Evolutionary conservation across 495 filamentous ascomycete genomes (phyloP).

Genomic region (Podospora didyma): DNA sequence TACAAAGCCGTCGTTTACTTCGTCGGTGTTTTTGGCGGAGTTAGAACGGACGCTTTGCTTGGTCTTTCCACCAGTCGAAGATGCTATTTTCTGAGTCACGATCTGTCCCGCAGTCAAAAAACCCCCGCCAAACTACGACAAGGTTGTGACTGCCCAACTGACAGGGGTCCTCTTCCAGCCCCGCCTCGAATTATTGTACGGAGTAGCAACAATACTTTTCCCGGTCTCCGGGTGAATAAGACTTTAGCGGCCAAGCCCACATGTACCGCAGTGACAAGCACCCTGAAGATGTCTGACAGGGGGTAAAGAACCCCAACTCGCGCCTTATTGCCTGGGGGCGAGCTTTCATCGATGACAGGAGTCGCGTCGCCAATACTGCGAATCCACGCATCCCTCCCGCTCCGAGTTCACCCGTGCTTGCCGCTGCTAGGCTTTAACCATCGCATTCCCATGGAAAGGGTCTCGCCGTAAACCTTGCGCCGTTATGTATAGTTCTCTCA

Average conservation of each 20-base stretch:
- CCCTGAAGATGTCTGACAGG: not conserved
- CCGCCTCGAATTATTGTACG: not conserved
- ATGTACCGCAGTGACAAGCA: too few species aligned
- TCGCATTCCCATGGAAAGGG: not conserved
- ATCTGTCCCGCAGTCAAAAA: not conserved
- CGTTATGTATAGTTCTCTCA: not conserved
- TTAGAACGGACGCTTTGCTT: not conserved
- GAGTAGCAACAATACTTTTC: not conserved
- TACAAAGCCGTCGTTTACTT: not conserved
- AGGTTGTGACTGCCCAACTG: not conserved
- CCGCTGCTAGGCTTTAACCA: not conserved
- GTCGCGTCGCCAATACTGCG: not conserved
- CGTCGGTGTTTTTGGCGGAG: not conserved
- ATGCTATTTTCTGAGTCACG: not conserved
- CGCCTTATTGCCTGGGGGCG: not conserved
- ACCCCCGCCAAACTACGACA: not conserved
- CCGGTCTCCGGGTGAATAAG: not conserved
- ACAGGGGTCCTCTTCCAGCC: not conserved
- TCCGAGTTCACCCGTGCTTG: not conserved
- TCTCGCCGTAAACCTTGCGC: not conserved
- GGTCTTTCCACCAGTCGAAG: not conserved
- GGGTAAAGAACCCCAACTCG: not conserved
- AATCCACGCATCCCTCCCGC: not conserved
- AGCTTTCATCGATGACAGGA: not conserved
- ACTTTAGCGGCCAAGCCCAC: too few species aligned